A percentile compares a stretch with the other conserved stretches of the same genome.
Conservation (phyloP, 2,329 filamentous ascomycete species). For the Beauveria scarabaeidicola region DNA sequence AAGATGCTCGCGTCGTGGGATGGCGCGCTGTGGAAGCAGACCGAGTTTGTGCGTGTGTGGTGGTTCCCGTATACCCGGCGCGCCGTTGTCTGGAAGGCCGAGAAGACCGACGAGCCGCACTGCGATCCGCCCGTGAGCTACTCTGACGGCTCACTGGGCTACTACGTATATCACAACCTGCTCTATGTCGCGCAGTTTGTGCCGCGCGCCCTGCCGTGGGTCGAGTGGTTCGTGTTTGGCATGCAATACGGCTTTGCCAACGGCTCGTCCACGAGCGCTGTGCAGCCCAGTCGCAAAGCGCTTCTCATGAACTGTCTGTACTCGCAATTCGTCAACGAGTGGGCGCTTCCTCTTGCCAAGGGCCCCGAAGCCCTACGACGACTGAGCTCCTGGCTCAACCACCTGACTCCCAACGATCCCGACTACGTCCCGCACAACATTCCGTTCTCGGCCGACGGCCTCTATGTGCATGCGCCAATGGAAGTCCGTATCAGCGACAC, state of each 20-base stretch:
- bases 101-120: slow-evolving; percentile 59
- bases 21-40: slow-evolving; percentile 66
- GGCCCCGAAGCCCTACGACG: slow-evolving; percentile 81
- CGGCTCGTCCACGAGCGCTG: slow-evolving; percentile 58
- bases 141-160: slow-evolving; percentile 75
- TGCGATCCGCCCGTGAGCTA: slow-evolving; percentile 57
- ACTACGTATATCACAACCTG: slow-evolving; percentile 85
- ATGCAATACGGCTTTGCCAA: slow-evolving; percentile 92
- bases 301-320: slow-evolving; percentile 96
- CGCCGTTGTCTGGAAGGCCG: slow-evolving; percentile 83
- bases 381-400: slow-evolving; percentile 77
- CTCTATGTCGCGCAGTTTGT: slow-evolving; percentile 71
- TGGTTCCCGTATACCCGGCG: slow-evolving; percentile 91
- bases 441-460: slow-evolving; percentile 67
- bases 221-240: slow-evolving; percentile 95
- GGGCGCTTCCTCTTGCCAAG: slow-evolving; percentile 79
- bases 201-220: slow-evolving; percentile 71
- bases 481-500: slow-evolving; percentile 84
- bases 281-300: slow-evolving; percentile 71
- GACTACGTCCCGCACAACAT: slow-evolving; percentile 59
- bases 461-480: slow-evolving; percentile 84
- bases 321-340: slow-evolving; percentile 98
- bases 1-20: slow-evolving; percentile 66
- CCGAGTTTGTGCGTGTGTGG: slow-evolving; percentile 91
- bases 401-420: slow-evolving; percentile 50